A percentile compares a stretch with the other conserved stretches of the same genome.
Conservation (phyloP, 2,329 filamentous ascomycete species). For the Penicillium sp. region DNA sequence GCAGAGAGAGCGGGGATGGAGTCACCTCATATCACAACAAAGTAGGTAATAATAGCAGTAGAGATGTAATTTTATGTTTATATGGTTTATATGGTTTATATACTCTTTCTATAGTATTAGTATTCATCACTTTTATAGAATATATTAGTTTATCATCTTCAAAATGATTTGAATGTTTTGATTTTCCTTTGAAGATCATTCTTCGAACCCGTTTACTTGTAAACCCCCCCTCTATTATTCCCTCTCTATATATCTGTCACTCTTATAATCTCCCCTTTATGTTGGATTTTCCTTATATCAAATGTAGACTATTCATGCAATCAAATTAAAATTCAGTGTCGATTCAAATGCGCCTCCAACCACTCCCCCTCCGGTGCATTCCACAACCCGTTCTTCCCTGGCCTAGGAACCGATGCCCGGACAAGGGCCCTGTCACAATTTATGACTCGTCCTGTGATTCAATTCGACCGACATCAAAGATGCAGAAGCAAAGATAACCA, state of each 20-base stretch:
- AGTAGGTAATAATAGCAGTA: constrained; percentile 9
- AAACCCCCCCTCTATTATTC: not conserved
- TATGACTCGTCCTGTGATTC: constrained; percentile 16
- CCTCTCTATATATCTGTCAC: not conserved
- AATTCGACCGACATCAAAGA: constrained; percentile 18
- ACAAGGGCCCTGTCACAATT: constrained; percentile 19
- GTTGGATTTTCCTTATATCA: not conserved
- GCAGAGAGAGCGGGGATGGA: constrained; percentile 25
- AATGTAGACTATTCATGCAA: not conserved
- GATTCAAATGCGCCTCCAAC: constrained; percentile 10
- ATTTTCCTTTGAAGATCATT: not conserved
- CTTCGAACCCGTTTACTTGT: not conserved
- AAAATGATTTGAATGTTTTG: not conserved
- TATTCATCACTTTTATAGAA: not conserved
- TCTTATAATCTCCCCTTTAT: not conserved
- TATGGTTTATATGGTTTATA: not conserved
- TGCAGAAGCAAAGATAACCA: constrained; percentile 21
- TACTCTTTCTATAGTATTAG: not conserved
- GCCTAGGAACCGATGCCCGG: constrained; percentile 20
- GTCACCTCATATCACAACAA: constrained; percentile 25
- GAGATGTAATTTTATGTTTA: not conserved
- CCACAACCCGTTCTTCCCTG: constrained; percentile 17
- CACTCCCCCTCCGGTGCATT: constrained; percentile 22
- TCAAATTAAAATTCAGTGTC: constrained; percentile 1
- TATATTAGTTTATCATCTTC: not conserved